Evolutionary conservation across 1,139 yeast species (phyloP).

Genomic region (Kodamaea sp.): DNA sequence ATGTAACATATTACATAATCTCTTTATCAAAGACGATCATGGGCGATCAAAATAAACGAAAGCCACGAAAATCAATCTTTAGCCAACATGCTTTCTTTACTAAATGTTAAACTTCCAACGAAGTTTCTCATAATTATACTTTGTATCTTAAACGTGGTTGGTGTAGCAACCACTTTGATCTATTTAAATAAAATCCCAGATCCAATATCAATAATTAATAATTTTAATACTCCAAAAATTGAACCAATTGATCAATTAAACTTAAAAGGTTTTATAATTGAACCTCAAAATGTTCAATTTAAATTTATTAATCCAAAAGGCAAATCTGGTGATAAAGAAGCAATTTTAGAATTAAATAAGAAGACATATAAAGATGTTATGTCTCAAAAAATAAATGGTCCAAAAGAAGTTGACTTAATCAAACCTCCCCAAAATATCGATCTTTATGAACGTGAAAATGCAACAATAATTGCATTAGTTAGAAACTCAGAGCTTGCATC

Average conservation of each 20-base stretch:
- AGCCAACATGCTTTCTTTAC: too few relatives aligned
- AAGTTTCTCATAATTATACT: too few relatives aligned
- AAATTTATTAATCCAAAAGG: slow-evolving; percentile 29
- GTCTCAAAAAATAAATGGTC: slow-evolving; percentile 39
- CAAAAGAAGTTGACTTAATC: slow-evolving; percentile 43
- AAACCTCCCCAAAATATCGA: slow-evolving; percentile 28
- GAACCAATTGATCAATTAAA: background rate
- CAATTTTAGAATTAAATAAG: slow-evolving; percentile 32
- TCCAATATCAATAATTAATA: too few relatives aligned
- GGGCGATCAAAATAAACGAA: too few relatives aligned
- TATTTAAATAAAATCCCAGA: background rate
- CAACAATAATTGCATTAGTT: slow-evolving; percentile 70
- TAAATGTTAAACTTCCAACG: too few relatives aligned
- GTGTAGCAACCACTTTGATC: background rate
- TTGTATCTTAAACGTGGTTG: background rate
- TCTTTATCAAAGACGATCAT: too few relatives aligned
- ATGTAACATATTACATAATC: too few relatives aligned
- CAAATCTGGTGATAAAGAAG: slow-evolving; percentile 25
- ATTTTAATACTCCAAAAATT: too few relatives aligned
- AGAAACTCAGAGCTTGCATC: slow-evolving; percentile 56
- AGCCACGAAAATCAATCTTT: too few relatives aligned
- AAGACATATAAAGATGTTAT: slow-evolving; percentile 31
- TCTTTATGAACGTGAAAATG: slow-evolving; percentile 53
- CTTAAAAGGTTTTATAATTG: slow-evolving; percentile 12
- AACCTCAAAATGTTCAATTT: slow-evolving; percentile 30